A percentile compares a stretch with the other conserved stretches of the same genome.
Conservation (phyloP, 208 protist species). For the Acanthamoeba healyi region DNA sequence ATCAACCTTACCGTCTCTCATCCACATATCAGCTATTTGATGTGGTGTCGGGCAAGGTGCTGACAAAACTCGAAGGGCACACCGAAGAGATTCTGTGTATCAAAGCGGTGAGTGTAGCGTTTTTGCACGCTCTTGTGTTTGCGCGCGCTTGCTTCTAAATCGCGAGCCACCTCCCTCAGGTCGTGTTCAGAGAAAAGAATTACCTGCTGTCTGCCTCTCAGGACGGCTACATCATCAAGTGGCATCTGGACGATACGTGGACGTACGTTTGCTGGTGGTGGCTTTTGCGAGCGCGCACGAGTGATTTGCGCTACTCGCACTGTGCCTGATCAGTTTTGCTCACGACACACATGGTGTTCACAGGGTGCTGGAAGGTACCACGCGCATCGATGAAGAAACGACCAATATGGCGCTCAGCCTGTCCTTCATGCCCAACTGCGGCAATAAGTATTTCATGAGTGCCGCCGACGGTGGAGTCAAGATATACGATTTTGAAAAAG, state of each 20-base stretch:
- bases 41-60: constrained; percentile 67
- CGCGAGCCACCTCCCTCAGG: not conserved
- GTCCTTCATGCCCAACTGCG: constrained; percentile 70
- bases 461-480: constrained; percentile 66
- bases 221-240: constrained; percentile 76
- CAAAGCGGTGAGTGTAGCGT: no score
- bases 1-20: not conserved
- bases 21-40: constrained; percentile 36
- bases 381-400: constrained; percentile 66
- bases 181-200: constrained; percentile 58
- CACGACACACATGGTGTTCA: no score
- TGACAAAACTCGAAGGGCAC: constrained; percentile 55
- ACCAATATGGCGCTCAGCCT: constrained; percentile 74
- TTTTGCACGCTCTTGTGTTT: not conserved
- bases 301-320: no score
- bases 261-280: constrained; percentile 34
- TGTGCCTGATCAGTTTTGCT: no score
- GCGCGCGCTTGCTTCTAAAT: not conserved
- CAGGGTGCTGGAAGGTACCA: constrained; percentile 14
- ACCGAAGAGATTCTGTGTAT: constrained; percentile 75
- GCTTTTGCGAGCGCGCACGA: no score
- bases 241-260: constrained; percentile 70
- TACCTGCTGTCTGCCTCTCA: constrained; percentile 63
- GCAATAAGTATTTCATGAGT: constrained; percentile 71
- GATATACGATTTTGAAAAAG: constrained; percentile 74